Evolutionary conservation across 768 basidiomycete genomes (phyloP).

Genomic region (Agaricus blazei): DNA sequence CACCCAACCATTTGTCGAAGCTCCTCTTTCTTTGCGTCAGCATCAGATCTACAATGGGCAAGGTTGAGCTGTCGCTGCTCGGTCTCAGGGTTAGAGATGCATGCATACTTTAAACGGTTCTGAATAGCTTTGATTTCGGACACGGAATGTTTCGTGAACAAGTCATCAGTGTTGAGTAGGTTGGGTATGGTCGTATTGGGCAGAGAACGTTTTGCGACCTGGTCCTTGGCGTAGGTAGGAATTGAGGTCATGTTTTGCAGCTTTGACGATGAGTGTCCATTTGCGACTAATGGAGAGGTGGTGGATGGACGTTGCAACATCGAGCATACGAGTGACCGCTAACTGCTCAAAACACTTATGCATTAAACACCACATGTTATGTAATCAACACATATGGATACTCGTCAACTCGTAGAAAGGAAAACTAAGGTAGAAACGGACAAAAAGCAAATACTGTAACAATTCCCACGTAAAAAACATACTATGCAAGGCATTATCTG

Average conservation of each 20-base stretch:
- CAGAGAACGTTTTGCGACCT: background rate
- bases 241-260: background rate
- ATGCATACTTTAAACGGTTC: constrained; percentile 56
- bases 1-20: constrained; percentile 89
- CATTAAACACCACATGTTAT: background rate
- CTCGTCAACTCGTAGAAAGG: background rate
- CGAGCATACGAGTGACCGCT: background rate
- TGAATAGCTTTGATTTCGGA: constrained; percentile 65
- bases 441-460: constrained; percentile 7
- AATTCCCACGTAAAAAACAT: constrained; percentile 3
- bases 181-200: background rate
- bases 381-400: background rate
- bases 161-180: constrained; percentile 58
- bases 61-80: background rate
- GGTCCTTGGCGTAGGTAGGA: background rate
- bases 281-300: background rate
- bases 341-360: too few species aligned
- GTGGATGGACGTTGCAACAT: constrained; percentile 8
- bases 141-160: constrained; percentile 70
- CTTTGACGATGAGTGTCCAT: background rate
- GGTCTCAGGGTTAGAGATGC: background rate
- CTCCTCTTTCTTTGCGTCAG: constrained; percentile 84
- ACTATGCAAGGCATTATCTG: background rate
- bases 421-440: background rate
- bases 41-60: constrained; percentile 52